These are phyloP conservation scores for Cladorrhinum sp. DNA, from an alignment of 2,329 filamentous ascomycete species.

Conservation along the genomic window DNA sequence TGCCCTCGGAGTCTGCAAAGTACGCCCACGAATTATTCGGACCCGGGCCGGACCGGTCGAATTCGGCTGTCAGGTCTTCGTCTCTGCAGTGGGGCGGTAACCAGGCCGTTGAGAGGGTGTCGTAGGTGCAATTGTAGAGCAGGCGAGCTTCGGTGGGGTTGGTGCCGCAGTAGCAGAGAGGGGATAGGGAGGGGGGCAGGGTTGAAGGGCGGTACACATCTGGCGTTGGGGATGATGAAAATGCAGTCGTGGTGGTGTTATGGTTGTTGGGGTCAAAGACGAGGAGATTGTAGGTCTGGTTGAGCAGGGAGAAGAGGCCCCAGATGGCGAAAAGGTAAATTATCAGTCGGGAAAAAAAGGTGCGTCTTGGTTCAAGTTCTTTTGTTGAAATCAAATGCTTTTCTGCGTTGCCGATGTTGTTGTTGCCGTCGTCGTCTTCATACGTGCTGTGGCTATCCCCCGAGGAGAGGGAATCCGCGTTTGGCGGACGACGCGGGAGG, in stretches of 20 bases:
- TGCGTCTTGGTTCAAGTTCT: neutral
- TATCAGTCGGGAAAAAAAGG: neutral
- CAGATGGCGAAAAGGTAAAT: constrained; percentile 4
- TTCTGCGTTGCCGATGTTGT: neutral
- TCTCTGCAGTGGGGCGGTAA: constrained; percentile 35
- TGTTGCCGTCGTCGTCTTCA: neutral
- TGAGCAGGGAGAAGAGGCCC: constrained; percentile 1
- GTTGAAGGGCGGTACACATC: constrained; percentile 3
- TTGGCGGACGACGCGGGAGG: neutral
- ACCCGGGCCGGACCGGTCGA: constrained; percentile 30
- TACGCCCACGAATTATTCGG: constrained; percentile 29
- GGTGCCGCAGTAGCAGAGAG: constrained; percentile 33
- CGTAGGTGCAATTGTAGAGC: constrained; percentile 33
- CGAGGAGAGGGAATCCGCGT: neutral
- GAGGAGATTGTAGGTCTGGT: neutral
- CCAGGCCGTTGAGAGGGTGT: constrained; percentile 35
- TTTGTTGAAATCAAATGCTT: neutral
- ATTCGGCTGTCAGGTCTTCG: constrained; percentile 33
- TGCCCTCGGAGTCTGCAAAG: constrained; percentile 29
- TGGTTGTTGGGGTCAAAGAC: neutral
- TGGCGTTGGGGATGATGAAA: neutral
- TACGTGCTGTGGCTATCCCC: neutral
- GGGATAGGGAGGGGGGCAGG: neutral
- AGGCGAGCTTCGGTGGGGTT: constrained; percentile 29
- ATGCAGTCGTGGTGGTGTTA: too few species aligned